Evolutionary conservation across 192 early-diverging fungal genomes (phyloP).

Genomic region (Paraglomus occultum): DNA sequence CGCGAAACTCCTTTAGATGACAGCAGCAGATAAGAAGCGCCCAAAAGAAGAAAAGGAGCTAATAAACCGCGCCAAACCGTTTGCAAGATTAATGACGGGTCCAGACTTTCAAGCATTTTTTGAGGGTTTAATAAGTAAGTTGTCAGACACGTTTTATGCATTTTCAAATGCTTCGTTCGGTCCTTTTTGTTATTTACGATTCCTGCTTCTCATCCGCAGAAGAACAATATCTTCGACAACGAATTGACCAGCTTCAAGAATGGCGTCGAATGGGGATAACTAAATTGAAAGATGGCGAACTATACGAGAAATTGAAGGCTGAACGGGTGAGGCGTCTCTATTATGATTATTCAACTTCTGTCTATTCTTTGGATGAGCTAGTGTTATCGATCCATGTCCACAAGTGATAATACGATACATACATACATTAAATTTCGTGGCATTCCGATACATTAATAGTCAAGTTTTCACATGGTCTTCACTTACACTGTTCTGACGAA

Average conservation of each 20-base stretch:
- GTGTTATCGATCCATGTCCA: no score
- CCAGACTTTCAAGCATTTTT: slow-evolving; percentile 9
- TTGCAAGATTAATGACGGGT: slow-evolving; percentile 80
- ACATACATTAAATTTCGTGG: no score
- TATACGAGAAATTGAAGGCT: slow-evolving; percentile 21
- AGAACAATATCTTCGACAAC: neutral
- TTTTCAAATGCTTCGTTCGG: slow-evolving; percentile 60
- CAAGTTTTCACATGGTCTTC: no score
- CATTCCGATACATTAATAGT: no score
- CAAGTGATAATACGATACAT: no score
- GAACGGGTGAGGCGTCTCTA: neutral
- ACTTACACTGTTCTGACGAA: no score
- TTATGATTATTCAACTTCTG: no score
- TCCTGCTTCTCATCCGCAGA: neutral
- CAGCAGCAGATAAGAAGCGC: slow-evolving; percentile 75
- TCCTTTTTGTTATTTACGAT: no score
- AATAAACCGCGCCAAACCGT: slow-evolving; percentile 72
- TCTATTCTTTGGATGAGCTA: no score
- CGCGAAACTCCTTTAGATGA: slow-evolving; percentile 40
- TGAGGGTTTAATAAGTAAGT: slow-evolving; percentile 17
- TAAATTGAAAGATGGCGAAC: neutral
- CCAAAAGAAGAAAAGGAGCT: slow-evolving; percentile 87
- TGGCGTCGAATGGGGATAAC: slow-evolving; percentile 24
- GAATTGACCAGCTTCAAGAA: slow-evolving; percentile 25
- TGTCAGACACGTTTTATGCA: slow-evolving; percentile 57